Percentiles rank a stretch among this genome's conserved stretches.
phyloP scores from a whole-genome alignment of 768 basidiomycete genomes.

The Rhodotorula graminis region DNA sequence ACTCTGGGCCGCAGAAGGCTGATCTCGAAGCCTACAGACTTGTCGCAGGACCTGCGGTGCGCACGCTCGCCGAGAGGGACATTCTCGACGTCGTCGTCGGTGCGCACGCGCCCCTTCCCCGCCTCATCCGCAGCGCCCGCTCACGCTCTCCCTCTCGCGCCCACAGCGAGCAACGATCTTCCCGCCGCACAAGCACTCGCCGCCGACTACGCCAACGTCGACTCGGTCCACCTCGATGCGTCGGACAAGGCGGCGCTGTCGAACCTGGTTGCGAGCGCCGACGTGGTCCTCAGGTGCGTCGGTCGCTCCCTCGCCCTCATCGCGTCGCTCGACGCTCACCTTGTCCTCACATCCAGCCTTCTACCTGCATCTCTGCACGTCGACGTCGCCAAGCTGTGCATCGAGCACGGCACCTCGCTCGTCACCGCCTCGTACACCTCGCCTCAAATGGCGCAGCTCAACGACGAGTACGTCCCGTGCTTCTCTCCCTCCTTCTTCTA shows the following conservation, averaged over 20 bases:
- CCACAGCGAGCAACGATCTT: conserved; percentile 70
- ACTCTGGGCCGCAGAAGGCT: rapidly evolving
- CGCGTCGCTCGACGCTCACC: background rate
- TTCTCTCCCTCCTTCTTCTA: too few relatives aligned
- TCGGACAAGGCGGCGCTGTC: conserved; percentile 52
- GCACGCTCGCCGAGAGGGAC: conserved; percentile 53
- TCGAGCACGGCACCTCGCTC: conserved; percentile 65
- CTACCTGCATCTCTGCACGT: conserved; percentile 73
- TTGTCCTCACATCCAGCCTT: conserved; percentile 55
- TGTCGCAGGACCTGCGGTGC: conserved; percentile 84
- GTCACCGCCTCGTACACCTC: conserved; percentile 90
- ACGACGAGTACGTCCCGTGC: conserved; percentile 54
- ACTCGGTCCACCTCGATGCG: conserved; percentile 60
- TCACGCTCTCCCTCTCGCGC: background rate
- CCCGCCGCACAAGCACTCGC: conserved; percentile 55
- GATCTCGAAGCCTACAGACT: conserved; percentile 53
- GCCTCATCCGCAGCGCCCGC: background rate
- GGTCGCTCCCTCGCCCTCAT: background rate
- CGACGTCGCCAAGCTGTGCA: conserved; percentile 65
- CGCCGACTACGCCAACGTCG: conserved; percentile 54
- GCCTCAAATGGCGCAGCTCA: conserved; percentile 63
- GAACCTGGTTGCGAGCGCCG: conserved; percentile 59
- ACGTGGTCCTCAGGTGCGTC: conserved; percentile 74
- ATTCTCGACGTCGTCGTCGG: conserved; percentile 73
- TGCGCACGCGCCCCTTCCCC: conserved; percentile 48